phyloP scores from a whole-genome alignment of 805 yeast genomes.

The Saturnispora ahearnii region DNA sequence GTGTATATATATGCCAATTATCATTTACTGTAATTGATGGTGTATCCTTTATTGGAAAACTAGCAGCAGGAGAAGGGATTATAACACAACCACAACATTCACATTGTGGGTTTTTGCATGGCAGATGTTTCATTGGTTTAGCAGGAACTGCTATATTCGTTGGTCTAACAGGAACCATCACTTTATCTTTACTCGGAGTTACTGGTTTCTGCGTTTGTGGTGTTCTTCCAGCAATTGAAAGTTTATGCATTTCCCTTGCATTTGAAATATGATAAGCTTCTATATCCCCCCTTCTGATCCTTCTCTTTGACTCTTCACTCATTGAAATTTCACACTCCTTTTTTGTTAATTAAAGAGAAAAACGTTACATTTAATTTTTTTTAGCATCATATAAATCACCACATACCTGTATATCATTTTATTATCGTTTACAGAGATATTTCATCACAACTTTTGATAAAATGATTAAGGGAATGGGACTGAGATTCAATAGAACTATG shows the following conservation, averaged over 20 bases:
- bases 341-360: neutral
- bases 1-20: constrained; percentile 64
- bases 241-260: constrained; percentile 54
- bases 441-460: neutral
- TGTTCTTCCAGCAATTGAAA: constrained; percentile 31
- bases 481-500: neutral
- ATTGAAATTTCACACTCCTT: neutral
- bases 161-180: neutral
- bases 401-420: neutral
- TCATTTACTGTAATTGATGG: constrained; percentile 63
- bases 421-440: neutral
- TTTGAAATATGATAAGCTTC: constrained; percentile 46
- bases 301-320: neutral
- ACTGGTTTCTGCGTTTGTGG: neutral
- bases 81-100: constrained; percentile 61
- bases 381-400: neutral
- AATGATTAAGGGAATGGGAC: neutral
- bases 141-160: constrained; percentile 14
- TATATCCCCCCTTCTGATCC: constrained; percentile 21
- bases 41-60: constrained; percentile 50
- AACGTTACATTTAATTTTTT: neutral
- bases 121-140: constrained; percentile 12
- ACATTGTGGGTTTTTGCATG: constrained; percentile 33
- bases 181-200: neutral
- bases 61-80: constrained; percentile 67